Conservation (phyloP, 805 yeast species). For the Suhomyces sp. region DNA sequence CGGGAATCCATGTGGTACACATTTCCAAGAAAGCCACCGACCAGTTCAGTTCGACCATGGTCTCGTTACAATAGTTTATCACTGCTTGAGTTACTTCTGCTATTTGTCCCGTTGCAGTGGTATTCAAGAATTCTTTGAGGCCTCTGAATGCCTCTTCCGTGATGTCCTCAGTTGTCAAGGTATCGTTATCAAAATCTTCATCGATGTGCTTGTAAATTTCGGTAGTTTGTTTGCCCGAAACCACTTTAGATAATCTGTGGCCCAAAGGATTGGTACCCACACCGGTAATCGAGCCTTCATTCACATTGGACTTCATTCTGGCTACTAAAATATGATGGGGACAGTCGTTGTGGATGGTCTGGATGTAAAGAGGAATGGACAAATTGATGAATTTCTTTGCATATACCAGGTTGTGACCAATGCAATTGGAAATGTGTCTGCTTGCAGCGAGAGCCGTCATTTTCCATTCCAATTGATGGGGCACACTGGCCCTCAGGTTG, state of each 20-base stretch:
- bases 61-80: slow-evolving; percentile 35
- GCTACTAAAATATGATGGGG: slow-evolving; percentile 19
- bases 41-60: slow-evolving; percentile 44
- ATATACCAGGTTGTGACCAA: slow-evolving; percentile 32
- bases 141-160: slow-evolving; percentile 49
- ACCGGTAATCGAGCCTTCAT: slow-evolving; percentile 14
- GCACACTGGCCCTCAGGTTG: slow-evolving; percentile 14
- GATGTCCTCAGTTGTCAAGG: slow-evolving; percentile 38
- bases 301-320: slow-evolving; percentile 26
- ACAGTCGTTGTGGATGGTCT: slow-evolving; percentile 27
- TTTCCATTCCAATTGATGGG: slow-evolving; percentile 47
- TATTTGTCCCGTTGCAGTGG: slow-evolving; percentile 61
- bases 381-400: slow-evolving; percentile 28
- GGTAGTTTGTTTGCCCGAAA: slow-evolving; percentile 21
- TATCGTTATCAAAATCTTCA: slow-evolving; percentile 33
- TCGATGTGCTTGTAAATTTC: slow-evolving; percentile 17
- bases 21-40: slow-evolving; percentile 56
- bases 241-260: slow-evolving; percentile 25
- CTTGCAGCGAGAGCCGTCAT: slow-evolving; percentile 42
- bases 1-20: slow-evolving; percentile 77
- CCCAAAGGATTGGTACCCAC: slow-evolving; percentile 7
- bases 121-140: slow-evolving; percentile 60
- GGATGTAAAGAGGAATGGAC: slow-evolving; percentile 40
- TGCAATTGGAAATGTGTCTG: slow-evolving; percentile 37
- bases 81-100: slow-evolving; percentile 55